These are phyloP conservation scores for Cryptococcus sp. DNA, from an alignment of 1,284 basidiomycete genomes.

Conservation along the genomic window DNA sequence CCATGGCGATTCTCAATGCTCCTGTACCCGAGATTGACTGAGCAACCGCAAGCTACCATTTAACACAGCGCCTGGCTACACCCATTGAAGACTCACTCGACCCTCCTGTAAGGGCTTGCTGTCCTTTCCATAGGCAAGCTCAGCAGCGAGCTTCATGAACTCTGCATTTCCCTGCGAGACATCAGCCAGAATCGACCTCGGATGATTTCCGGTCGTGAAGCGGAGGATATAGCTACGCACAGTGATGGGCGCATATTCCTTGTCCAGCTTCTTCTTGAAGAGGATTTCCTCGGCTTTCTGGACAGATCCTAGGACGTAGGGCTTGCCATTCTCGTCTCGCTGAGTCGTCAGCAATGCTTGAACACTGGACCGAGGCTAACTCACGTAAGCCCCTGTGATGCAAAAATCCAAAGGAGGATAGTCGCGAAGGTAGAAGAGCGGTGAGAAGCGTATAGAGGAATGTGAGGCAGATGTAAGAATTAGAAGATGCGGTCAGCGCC, in stretches of 20 bases:
- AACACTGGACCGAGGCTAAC: slow-evolving; percentile 1
- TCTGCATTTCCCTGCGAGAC: not conserved
- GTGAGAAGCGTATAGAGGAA: not conserved
- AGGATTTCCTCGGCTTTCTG: slow-evolving; percentile 65
- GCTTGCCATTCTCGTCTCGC: slow-evolving; percentile 91
- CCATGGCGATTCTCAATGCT: slow-evolving; percentile 91
- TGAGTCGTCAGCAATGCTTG: slow-evolving; percentile 50
- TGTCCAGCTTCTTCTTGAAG: slow-evolving; percentile 67
- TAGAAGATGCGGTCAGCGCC: not conserved
- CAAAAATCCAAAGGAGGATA: not conserved
- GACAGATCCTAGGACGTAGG: slow-evolving; percentile 86
- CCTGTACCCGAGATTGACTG: slow-evolving; percentile 98
- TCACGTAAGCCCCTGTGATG: slow-evolving; percentile 35
- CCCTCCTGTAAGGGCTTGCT: slow-evolving; percentile 69
- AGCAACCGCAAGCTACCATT: slow-evolving; percentile 70
- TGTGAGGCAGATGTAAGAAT: not conserved
- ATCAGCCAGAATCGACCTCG: not conserved
- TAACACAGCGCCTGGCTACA: not conserved
- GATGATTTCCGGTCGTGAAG: not conserved
- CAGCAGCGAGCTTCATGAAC: slow-evolving; percentile 45
- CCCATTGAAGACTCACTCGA: slow-evolving; percentile 54
- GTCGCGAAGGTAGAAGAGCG: not conserved
- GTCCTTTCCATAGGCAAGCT: slow-evolving; percentile 85
- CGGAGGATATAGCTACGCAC: slow-evolving; percentile 17
- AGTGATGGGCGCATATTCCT: slow-evolving; percentile 97